These are phyloP conservation scores for Imleria badia DNA, from an alignment of 768 basidiomycete species.

Conservation along the genomic window DNA sequence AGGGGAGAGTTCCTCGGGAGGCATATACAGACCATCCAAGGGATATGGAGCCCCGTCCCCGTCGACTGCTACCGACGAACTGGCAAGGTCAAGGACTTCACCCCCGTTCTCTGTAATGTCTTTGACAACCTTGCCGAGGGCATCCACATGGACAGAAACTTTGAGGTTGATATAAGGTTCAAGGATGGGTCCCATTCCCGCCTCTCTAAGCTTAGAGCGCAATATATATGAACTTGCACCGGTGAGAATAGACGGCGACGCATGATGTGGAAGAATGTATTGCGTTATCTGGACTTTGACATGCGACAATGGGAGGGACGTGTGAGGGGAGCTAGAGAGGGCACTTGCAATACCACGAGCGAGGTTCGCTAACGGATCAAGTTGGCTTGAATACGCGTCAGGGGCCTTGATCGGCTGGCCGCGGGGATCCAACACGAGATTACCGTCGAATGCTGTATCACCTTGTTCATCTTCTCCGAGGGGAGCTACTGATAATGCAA, in stretches of 20 bases:
- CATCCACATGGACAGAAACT: slow-evolving; percentile 63
- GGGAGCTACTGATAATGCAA: slow-evolving; percentile 56
- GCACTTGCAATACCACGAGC: slow-evolving; percentile 69
- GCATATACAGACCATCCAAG: slow-evolving; percentile 70
- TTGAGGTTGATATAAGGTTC: slow-evolving; percentile 78
- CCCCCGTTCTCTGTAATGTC: slow-evolving; percentile 84
- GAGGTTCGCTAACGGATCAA: slow-evolving; percentile 51
- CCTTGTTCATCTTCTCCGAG: slow-evolving; percentile 56
- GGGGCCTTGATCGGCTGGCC: slow-evolving; percentile 54
- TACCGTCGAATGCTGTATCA: slow-evolving; percentile 74
- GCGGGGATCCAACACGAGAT: slow-evolving; percentile 59
- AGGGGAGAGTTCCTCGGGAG: slow-evolving; percentile 75
- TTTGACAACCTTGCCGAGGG: slow-evolving; percentile 74
- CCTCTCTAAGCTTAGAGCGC: slow-evolving; percentile 57
- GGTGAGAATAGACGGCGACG: slow-evolving; percentile 53
- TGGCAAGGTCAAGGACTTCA: slow-evolving; percentile 69
- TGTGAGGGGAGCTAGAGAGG: slow-evolving; percentile 77
- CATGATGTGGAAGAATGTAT: slow-evolving; percentile 42
- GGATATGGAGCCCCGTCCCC: slow-evolving; percentile 45
- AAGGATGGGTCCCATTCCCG: slow-evolving; percentile 70
- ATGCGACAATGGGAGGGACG: slow-evolving; percentile 66
- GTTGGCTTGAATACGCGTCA: slow-evolving; percentile 43
- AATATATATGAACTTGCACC: slow-evolving; percentile 65
- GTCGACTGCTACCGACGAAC: slow-evolving; percentile 33
- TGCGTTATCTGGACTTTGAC: slow-evolving; percentile 55